Base-by-base conservation (phyloP, 257 asterid genomes). In the Petunia axillaris region DNA sequence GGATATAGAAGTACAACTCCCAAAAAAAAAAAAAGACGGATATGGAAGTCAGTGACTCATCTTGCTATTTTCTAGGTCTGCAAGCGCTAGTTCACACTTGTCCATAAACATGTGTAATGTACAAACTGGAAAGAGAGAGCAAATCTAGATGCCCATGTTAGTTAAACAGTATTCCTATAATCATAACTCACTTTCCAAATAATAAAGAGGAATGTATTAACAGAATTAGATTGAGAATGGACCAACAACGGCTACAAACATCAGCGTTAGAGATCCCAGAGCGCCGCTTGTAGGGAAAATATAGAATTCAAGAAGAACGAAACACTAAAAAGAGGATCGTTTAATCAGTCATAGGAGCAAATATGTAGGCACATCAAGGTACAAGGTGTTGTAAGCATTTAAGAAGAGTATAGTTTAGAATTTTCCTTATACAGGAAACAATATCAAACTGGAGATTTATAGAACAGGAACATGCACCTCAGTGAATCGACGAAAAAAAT, bases 371-470 rank as follows among this genome's bases (percentile, higher is more conserved):
- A 73, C 46, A 73, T 50, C 9, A 13, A 50, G 59, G 4, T 35
- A 39, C 44, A 36, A 36, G 8, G 44, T 63, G 8, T 11, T 36
- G 5, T 10, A 63, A 63, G 37, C 68, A 36, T 36, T 63, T 36
- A 63, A 36, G 44, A 63, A 10, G 4, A 63, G 35, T 48, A n/a
- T 1, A 35, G 62, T 71, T 35, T 8, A 9, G 48, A 48, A 3
- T 48, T 48, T 46, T 13, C 35, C 62, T 71, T 50, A 5, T 35
- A 48, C 44, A 11, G 35, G 62, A 71, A 35, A 35, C 35, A 71
- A 36, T 48, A 71, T 50, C 35, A 50, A 70, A 70, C 58, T 16
- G 59, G 58, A 70, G n/a, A 70, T 70, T 4, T 9, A 70, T 46
- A 46, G 16, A 53, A 58, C 1, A 70, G 58, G 46, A 46, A 70